Evolutionary conservation across 371 early-diverging fungal species (phyloP).

Genomic region (Mucor saturninus): DNA sequence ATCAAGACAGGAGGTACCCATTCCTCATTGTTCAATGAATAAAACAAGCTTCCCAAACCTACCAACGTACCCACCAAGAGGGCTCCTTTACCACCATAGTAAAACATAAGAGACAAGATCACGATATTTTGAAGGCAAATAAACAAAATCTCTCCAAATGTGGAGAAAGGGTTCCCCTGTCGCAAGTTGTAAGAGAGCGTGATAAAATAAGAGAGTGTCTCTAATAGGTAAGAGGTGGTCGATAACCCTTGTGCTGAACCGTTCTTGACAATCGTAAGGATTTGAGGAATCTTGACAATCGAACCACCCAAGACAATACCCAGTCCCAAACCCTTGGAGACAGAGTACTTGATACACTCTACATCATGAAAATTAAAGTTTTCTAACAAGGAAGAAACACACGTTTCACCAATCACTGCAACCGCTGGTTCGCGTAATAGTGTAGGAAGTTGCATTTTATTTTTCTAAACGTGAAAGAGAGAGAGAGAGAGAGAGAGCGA

Average conservation of each 20-base stretch:
- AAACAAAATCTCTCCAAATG: slow-evolving; percentile 87
- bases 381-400: slow-evolving; percentile 69
- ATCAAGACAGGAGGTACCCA: slow-evolving; percentile 57
- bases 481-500: neutral
- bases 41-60: slow-evolving; percentile 38
- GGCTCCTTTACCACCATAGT: slow-evolving; percentile 51
- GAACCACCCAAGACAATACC: slow-evolving; percentile 88
- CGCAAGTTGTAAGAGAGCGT: slow-evolving; percentile 84
- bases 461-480: neutral
- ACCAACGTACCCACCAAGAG: slow-evolving; percentile 39
- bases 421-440: slow-evolving; percentile 62
- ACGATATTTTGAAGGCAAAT: slow-evolving; percentile 81
- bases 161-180: slow-evolving; percentile 82
- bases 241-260: slow-evolving; percentile 81
- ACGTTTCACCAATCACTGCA: slow-evolving; percentile 68
- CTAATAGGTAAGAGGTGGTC: slow-evolving; percentile 75
- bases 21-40: slow-evolving; percentile 38
- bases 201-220: slow-evolving; percentile 79
- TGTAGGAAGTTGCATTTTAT: slow-evolving; percentile 44
- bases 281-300: slow-evolving; percentile 94
- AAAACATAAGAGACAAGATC: slow-evolving; percentile 75
- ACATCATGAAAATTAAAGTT: slow-evolving; percentile 65
- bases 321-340: slow-evolving; percentile 88
- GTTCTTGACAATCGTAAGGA: slow-evolving; percentile 79
- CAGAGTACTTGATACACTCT: slow-evolving; percentile 76